Base-by-base conservation (phyloP, 2,329 filamentous ascomycete genomes). In the Fusarium vanettenii region DNA sequence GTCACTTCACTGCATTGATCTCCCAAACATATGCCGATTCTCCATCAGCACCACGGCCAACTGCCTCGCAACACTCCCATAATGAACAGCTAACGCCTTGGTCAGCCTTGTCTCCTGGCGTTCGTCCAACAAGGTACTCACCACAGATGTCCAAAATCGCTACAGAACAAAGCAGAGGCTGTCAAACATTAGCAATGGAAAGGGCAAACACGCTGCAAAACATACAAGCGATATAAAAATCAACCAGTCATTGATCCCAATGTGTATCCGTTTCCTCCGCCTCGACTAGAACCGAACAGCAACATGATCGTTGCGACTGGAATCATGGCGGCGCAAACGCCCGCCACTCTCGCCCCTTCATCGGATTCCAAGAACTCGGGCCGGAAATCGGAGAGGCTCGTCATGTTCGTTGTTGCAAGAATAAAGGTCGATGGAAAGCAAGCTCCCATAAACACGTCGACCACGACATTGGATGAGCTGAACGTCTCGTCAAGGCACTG, bases 1-100 rank as follows among this genome's bases (percentile, higher is more conserved):
- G 3, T 16, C 2, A 29, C 39, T 7, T 8, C 31, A 39, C 14
- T 69, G 22, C 8, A 69, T 50, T 16, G 57, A 60, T 43, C 27
- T 20, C 0, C 57, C 65, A 2, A 69, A 50, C 0, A 59, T 66
- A 2, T 48, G 20, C 2, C 48, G 67, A 6, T 68, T 48, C 50
- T 68, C 20, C 45, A 50, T 43, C 27, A 68, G 43, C 14, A 68
- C 57, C 3, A 69, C 67, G 1, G 56, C 67, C 31, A 69, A 9
- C 2, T 66, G 64, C 11, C 68, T 69, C 2, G 64, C 67, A 3
- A 68, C 67, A 2, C 67, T 57, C 0, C 65, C 65, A 1, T 29
- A 64, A 2, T 39, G 41, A 0, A 64, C 67, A 2, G 50, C 67
- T 64, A 8, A 6, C 13, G 18, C 22, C 20, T 2, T 33, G n/a